Evolutionary conservation across 345 rosid species (phyloP), one percentile per base, ranked within the genome.

Genomic region (Boechera stricta): DNA sequence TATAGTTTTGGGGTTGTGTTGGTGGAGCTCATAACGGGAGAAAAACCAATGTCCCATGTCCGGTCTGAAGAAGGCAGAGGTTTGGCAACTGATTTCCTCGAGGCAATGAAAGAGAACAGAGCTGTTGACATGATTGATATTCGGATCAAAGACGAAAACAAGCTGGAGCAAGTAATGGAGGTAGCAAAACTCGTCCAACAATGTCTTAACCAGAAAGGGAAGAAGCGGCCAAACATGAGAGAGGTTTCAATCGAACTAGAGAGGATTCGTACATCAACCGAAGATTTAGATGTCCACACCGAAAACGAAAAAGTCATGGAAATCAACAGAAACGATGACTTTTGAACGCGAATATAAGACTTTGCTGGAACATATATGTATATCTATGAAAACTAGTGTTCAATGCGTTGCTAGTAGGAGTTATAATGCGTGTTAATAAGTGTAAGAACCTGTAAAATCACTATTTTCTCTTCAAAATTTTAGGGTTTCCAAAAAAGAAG

Each of bases 1-100:
- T 84, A 84, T 7, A 84, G 86, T 57, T 86, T 84, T 31, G 84
- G 87, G 0, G 85, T 86, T 42, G 89, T 80, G 10, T 26, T 84
- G 26, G 72, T 75, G 10, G 87, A 86, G 79, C 79, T 86, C 13
- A 60, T 84, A 68, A 86, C 85, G 0, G 87, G 85, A 45, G 56
- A 74, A 51, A 81, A 39, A 54, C 79, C 84, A 0, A 4, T 84
- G 1, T 77, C 81, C 0, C 72, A 55, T 2, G 66, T 63, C 18
- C 69, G 76, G 10, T 74, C 74, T 11, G 82, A 82, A 45, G 81
- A 77, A 54, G 74, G 81, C 3, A 79, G 60, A 13, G 80, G 72
- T 24, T 79, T 84, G 8, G 76, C 78, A 6, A 35, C 73, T 67
- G 35, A 78, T 64, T 85, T 85, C 11, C 5, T 80, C 0, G 77